A percentile compares a stretch with the other conserved stretches of the same genome.
Conservation (phyloP, 805 yeast genomes). For the Ogataea paradorogensis region DNA sequence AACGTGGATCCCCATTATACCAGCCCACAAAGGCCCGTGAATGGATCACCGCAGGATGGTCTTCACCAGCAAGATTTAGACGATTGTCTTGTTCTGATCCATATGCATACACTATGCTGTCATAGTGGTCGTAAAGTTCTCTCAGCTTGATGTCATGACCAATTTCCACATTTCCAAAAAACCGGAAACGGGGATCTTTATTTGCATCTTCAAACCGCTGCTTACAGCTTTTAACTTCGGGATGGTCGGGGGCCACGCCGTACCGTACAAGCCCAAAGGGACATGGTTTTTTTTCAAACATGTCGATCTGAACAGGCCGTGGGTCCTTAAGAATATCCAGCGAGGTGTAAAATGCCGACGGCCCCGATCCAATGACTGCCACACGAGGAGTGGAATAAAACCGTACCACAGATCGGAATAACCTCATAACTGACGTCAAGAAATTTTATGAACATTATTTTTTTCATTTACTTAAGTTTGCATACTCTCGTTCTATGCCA, state of each 20-base stretch:
- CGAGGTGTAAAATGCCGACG: constrained; percentile 93
- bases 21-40: constrained; percentile 91
- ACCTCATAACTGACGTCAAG: constrained; percentile 3
- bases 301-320: constrained; percentile 46
- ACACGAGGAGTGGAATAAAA: constrained; percentile 33
- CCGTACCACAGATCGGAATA: not conserved
- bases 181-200: constrained; percentile 42
- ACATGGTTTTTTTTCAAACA: constrained; percentile 81
- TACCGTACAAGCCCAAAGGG: constrained; percentile 90
- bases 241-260: constrained; percentile 99
- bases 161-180: constrained; percentile 68
- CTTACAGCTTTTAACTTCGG: constrained; percentile 87
- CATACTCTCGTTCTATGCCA: constrained; percentile 24
- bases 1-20: constrained; percentile 89
- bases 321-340: constrained; percentile 54
- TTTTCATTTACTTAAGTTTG: constrained; percentile 8
- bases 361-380: constrained; percentile 93
- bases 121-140: constrained; percentile 53
- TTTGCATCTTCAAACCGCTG: constrained; percentile 62
- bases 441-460: not conserved
- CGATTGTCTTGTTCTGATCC: constrained; percentile 68
- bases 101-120: constrained; percentile 75
- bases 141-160: constrained; percentile 59
- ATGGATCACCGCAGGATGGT: constrained; percentile 63
- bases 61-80: constrained; percentile 57